These are phyloP conservation scores for Citrullus mucosospermus DNA, from an alignment of 306 rosid genomes.

Conservation along the genomic window DNA sequence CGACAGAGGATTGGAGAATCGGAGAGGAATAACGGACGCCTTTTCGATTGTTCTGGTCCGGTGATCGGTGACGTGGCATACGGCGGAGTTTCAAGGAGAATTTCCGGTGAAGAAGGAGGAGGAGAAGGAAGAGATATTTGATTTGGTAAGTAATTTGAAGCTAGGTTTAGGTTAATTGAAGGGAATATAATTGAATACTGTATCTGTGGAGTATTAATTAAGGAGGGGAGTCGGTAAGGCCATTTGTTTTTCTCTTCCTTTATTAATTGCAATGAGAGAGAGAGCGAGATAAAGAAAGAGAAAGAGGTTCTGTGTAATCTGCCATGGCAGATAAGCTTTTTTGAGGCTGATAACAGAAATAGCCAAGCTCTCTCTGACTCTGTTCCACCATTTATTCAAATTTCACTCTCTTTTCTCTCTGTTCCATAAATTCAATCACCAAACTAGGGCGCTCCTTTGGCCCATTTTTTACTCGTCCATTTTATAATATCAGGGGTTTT, in stretches of 20 bases:
- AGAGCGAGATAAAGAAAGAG: neutral
- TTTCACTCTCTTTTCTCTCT: neutral
- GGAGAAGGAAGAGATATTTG: neutral
- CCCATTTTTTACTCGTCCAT: neutral
- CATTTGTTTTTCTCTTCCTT: conserved; percentile 1
- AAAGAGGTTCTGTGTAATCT: neutral
- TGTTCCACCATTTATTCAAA: conserved; percentile 5
- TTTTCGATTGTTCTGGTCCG: neutral
- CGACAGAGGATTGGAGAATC: neutral
- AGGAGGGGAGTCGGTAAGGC: neutral
- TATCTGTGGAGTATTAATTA: neutral
- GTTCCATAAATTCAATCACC: conserved; percentile 10
- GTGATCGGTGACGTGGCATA: neutral
- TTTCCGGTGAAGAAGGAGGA: neutral
- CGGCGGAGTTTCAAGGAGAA: neutral
- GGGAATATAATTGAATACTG: neutral
- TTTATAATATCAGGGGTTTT: neutral
- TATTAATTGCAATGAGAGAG: conserved; percentile 6
- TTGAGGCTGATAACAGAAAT: conserved; percentile 2
- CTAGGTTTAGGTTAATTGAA: neutral
- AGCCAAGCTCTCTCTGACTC: neutral
- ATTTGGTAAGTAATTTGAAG: neutral
- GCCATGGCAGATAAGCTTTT: conserved; percentile 1
- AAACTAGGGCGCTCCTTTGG: conserved; percentile 3
- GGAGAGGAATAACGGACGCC: neutral